Evolutionary conservation across 2,329 filamentous ascomycete genomes (phyloP), one percentile per base, ranked within the genome.

Genomic region (Aureobasidium sp.): DNA sequence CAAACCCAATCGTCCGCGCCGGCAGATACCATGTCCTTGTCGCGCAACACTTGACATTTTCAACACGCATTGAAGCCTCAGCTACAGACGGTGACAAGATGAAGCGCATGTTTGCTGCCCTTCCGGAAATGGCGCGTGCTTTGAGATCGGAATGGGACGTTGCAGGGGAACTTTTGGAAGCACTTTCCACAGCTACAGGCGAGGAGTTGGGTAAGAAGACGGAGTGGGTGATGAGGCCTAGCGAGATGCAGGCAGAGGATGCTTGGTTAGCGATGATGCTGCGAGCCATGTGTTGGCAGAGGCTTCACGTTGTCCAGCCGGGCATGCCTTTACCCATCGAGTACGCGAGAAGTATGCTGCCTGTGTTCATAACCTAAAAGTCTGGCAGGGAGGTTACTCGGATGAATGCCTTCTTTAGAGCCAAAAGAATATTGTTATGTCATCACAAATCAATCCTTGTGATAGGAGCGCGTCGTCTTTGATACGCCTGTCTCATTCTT

Each of bases 201-300:
- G 27, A 41, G 15, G 27, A 60, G 13, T 10, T 51, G 29, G 36
- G 23, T 8, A 23, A 17, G 17, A 52, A 53, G 39, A 53, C 39
- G 6, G 39, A 53, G 2, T 61, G 37, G 58, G 29, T 61, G n/a
- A 39, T 17, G 17, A 46, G 58, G 37, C 58, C 58, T 3, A 52
- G 23, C 17, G 47, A 61, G 36, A 29, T 52, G 47, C n/a, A 52
- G 20, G 50, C 8, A n/a, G 47, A 61, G n/a, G 58, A 53, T 36
- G 58, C 58, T 37, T 61, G 58, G 58, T 46, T 61, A 29, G 48
- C 58, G 7, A 61, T 61, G 58, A 53, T 61, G 47, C 27, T 61
- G 26, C 15, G 58, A 23, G 58, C 58, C 13, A 61, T 61, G 58
- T 61, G 58, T 23, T 61, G 58, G 58, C 58, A 61, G 20, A 61